Conservation (phyloP, 768 basidiomycete species). For the Termitomyces sp. region DNA sequence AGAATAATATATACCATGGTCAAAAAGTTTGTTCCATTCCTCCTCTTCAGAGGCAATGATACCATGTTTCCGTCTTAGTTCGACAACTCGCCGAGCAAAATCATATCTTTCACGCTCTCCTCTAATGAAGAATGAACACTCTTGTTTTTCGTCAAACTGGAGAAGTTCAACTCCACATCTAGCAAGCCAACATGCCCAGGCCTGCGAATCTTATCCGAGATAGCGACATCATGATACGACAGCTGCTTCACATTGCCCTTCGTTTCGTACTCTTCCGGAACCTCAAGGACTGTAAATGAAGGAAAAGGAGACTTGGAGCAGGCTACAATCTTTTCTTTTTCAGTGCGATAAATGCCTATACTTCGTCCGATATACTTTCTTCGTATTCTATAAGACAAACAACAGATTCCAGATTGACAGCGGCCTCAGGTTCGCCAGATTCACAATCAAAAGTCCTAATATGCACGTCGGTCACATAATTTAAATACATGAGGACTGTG, state of each 20-base stretch:
- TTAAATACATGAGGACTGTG: constrained; percentile 72
- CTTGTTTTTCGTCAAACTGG: constrained; percentile 46
- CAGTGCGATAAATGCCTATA: background rate
- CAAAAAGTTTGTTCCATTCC: constrained; percentile 68
- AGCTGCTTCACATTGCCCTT: constrained; percentile 20
- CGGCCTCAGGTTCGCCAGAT: constrained; percentile 47
- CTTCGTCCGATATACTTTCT: constrained; percentile 6
- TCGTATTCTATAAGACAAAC: constrained; percentile 45
- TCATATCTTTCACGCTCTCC: constrained; percentile 79
- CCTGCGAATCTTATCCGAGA: constrained; percentile 89
- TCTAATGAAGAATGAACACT: constrained; percentile 55
- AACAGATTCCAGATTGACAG: constrained; percentile 66
- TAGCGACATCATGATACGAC: constrained; percentile 75
- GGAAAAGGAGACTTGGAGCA: background rate
- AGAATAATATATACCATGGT: constrained; percentile 74
- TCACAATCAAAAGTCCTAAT: constrained; percentile 36
- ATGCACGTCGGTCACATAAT: constrained; percentile 74
- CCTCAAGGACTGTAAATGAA: constrained; percentile 10
- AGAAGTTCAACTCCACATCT: constrained; percentile 84
- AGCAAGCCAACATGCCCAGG: constrained; percentile 81
- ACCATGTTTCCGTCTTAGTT: constrained; percentile 58
- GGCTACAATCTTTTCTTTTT: background rate
- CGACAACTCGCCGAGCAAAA: constrained; percentile 69
- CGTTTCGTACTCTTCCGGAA: constrained; percentile 15
- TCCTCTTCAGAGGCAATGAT: constrained; percentile 58